phyloP scores from a whole-genome alignment of 306 rosid species.

The Trifolium pratense region DNA sequence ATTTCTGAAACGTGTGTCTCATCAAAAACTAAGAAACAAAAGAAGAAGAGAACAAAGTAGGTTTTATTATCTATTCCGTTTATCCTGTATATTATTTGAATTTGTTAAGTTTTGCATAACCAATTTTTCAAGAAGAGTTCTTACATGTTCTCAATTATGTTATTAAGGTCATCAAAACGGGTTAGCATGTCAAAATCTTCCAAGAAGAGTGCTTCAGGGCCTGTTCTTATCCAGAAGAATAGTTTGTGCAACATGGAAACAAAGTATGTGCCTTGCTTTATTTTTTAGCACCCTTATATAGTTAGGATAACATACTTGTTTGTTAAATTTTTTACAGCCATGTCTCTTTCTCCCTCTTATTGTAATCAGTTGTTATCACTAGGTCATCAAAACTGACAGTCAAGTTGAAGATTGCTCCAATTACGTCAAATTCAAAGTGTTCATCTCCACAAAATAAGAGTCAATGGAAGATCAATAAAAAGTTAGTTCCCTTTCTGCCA shows the following conservation, averaged over 20 bases:
- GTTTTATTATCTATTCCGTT: constrained; percentile 53
- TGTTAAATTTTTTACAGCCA: constrained; percentile 30
- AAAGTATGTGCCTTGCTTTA: constrained; percentile 57
- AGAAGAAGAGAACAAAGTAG: constrained; percentile 78
- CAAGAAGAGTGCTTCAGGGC: constrained; percentile 57
- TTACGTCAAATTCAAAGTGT: constrained; percentile 52
- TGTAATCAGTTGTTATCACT: constrained; percentile 41
- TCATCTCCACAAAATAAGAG: constrained; percentile 62
- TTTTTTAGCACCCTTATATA: constrained; percentile 35
- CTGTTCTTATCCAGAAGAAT: constrained; percentile 48
- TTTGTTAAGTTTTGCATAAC: constrained; percentile 17
- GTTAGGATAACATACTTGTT: constrained; percentile 34
- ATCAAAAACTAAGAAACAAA: constrained; percentile 57
- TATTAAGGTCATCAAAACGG: constrained; percentile 59
- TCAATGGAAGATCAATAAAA: constrained; percentile 84
- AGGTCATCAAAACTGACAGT: constrained; percentile 68
- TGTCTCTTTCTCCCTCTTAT: constrained; percentile 19
- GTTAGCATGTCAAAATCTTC: constrained; percentile 51
- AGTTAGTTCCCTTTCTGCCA: constrained; percentile 50
- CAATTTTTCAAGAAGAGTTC: constrained; percentile 21
- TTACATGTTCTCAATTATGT: constrained; percentile 28
- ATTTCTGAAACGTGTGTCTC: constrained; percentile 53
- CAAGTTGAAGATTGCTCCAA: constrained; percentile 60
- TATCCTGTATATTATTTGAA: constrained; percentile 14
- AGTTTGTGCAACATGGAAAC: constrained; percentile 57